Evolutionary conservation across 306 rosid species (phyloP), one percentile per base, ranked within the genome.

Genomic region (Cucumis hystrix): DNA sequence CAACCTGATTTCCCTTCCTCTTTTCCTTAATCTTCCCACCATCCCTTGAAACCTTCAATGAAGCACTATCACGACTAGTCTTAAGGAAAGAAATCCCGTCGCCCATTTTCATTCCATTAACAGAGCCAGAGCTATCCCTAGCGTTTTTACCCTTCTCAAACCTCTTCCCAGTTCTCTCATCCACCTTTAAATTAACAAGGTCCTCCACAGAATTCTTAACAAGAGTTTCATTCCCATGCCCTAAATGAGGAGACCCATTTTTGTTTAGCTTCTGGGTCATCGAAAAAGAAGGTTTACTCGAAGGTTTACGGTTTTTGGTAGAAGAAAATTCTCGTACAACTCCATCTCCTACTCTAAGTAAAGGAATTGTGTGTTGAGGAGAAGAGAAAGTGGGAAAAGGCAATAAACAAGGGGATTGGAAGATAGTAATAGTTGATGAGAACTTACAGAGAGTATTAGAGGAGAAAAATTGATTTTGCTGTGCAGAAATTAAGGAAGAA

Each of bases 401-500:
- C 45, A 80, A 76, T 18, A 78, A 80, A 72, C 74, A 77, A 18
- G 41, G 77, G 57, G 23, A 78, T 25, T 78, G 74, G 37, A 72
- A 68, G 56, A 61, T 21, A 33, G 41, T 63, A 72, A 81, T 68
- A 18, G 84, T 43, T 23, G 83, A 70, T 18, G 81, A 81, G 77
- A 21, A 87, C 92, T 85, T 82, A 80, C 87, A 82, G 81, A 77
- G 43, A 80, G 82, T 5, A 55, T 62, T 14, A 45, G 85, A 77
- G 84, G 63, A 76, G 76, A 64, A 58, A 66, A 37, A 82, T 67
- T 70, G 87, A 35, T 76, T 80, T n/a, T 82, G 87, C 47, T 78
- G 91, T 33, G 83, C 82, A 67, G 89, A 55, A 79, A 78, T 85
- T 82, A 79, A 82, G 86, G 83, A 59, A 21, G 79, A 83, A 82